phyloP scores from a whole-genome alignment of 2,329 filamentous ascomycete species.

The Stachybotrys chlorohalonatus region DNA sequence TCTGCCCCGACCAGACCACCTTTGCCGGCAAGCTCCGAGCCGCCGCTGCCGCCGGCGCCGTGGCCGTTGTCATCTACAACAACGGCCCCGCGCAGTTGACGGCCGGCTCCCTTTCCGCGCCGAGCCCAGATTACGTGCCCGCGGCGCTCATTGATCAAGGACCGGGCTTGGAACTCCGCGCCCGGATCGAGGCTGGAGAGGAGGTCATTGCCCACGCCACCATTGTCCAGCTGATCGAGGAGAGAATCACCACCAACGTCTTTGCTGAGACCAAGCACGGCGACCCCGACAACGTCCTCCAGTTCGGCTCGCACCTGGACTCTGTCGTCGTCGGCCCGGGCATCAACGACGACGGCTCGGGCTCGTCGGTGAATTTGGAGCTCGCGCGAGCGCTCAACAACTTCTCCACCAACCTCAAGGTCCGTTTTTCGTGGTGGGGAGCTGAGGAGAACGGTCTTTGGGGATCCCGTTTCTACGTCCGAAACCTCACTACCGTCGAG shows the following conservation, averaged over 20 bases:
- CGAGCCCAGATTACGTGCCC: slow-evolving; percentile 17
- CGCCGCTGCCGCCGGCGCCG: slow-evolving; percentile 18
- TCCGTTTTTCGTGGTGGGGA: slow-evolving; percentile 35
- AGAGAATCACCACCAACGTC: slow-evolving; percentile 31
- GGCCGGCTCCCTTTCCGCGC: slow-evolving; percentile 15
- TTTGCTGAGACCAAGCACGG: slow-evolving; percentile 35
- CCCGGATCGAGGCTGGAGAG: slow-evolving; percentile 21
- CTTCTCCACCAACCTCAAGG: slow-evolving; percentile 23
- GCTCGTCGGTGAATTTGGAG: slow-evolving; percentile 29
- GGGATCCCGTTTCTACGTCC: slow-evolving; percentile 26
- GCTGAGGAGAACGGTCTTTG: slow-evolving; percentile 33
- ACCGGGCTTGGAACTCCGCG: slow-evolving; percentile 15
- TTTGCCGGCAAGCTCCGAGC: slow-evolving; percentile 20
- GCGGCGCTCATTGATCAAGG: slow-evolving; percentile 20
- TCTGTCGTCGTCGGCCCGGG: slow-evolving; percentile 33
- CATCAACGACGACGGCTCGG: slow-evolving; percentile 37
- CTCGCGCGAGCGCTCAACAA: slow-evolving; percentile 27
- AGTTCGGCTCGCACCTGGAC: slow-evolving; percentile 34
- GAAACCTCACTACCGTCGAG: slow-evolving; percentile 20
- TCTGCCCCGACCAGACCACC: slow-evolving; percentile 18
- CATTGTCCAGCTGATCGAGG: slow-evolving; percentile 24
- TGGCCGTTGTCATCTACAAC: slow-evolving; percentile 21
- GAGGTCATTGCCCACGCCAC: slow-evolving; percentile 24
- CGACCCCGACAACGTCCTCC: slow-evolving; percentile 30
- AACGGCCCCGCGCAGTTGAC: slow-evolving; percentile 18